Percentiles rank a stretch among this genome's conserved stretches.
phyloP scores from a whole-genome alignment of 2,329 filamentous ascomycete species.

The Macrophomina tecta region DNA sequence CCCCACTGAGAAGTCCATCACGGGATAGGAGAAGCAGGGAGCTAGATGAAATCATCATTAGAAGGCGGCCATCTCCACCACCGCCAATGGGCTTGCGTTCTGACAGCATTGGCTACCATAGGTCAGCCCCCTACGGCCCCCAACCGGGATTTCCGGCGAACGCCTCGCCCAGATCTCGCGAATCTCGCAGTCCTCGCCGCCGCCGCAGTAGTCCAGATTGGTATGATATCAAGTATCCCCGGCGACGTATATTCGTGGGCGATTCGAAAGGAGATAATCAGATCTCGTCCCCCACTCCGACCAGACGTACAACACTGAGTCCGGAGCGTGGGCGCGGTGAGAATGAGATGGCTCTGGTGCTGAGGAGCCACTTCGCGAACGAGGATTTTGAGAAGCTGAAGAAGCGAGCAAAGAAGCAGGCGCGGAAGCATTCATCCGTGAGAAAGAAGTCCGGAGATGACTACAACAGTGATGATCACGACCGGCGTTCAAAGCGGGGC shows the following conservation, averaged over 20 bases:
- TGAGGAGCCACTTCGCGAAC: not conserved
- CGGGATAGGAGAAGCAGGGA: no score
- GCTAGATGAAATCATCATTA: no score
- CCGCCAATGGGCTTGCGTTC: no score
- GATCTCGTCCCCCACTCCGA: not conserved
- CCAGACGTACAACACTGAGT: not conserved
- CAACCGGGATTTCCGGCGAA: no score
- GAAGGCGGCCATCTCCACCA: no score
- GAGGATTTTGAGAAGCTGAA: not conserved
- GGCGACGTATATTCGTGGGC: not conserved
- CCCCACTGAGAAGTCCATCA: no score
- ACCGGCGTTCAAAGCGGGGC: not conserved
- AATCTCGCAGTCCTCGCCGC: no score
- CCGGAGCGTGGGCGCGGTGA: not conserved
- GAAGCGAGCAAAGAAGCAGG: slow-evolving; percentile 7
- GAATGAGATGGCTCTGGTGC: not conserved
- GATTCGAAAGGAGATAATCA: not conserved
- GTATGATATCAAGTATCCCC: not conserved
- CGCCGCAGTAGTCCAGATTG: not conserved
- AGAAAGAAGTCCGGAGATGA: not conserved
- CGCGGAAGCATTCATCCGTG: not conserved
- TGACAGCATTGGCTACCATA: no score
- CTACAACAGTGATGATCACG: not conserved
- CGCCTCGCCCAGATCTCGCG: not conserved
- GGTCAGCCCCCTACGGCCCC: no score